Conservation (phyloP, 31 red algal genomes). For the Endocladia muricata region DNA sequence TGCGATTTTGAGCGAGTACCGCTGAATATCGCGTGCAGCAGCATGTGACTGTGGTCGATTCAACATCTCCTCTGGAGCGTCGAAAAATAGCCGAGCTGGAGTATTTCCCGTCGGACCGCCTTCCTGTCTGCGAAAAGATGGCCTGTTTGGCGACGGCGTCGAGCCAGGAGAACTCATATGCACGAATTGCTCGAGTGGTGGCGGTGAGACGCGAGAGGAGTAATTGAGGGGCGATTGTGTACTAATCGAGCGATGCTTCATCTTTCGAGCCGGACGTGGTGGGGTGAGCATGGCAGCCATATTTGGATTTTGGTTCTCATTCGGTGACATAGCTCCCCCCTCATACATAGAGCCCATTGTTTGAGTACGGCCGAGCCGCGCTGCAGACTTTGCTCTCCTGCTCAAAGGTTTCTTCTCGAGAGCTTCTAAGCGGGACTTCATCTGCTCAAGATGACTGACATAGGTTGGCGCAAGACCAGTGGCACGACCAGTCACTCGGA, state of each 20-base stretch:
- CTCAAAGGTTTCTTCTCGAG: conserved; percentile 61
- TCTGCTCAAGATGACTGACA: conserved; percentile 63
- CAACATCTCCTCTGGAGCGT: conserved; percentile 66
- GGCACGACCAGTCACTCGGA: conserved; percentile 54
- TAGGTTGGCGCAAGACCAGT: conserved; percentile 41
- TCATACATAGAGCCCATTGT: conserved; percentile 76
- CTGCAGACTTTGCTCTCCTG: conserved; percentile 53
- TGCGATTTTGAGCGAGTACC: conserved; percentile 65
- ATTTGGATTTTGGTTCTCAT: conserved; percentile 60
- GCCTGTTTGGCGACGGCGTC: conserved; percentile 19
- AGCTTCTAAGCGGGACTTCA: conserved; percentile 48
- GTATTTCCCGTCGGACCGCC: background rate
- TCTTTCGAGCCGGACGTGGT: conserved; percentile 26
- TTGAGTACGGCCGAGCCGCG: conserved; percentile 48
- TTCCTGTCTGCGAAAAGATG: conserved; percentile 17
- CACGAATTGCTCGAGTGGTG: conserved; percentile 14
- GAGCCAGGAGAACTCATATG: conserved; percentile 24
- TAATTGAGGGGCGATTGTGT: conserved; percentile 29
- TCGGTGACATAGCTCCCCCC: background rate
- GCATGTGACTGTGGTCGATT: conserved; percentile 59
- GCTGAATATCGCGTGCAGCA: conserved; percentile 59
- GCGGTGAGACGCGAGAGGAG: background rate
- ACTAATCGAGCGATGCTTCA: conserved; percentile 46
- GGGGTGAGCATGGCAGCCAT: conserved; percentile 59
- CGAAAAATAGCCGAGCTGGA: conserved; percentile 50